These are phyloP conservation scores for Gillenia trifoliata DNA, from an alignment of 306 rosid species.

Conservation along the genomic window DNA sequence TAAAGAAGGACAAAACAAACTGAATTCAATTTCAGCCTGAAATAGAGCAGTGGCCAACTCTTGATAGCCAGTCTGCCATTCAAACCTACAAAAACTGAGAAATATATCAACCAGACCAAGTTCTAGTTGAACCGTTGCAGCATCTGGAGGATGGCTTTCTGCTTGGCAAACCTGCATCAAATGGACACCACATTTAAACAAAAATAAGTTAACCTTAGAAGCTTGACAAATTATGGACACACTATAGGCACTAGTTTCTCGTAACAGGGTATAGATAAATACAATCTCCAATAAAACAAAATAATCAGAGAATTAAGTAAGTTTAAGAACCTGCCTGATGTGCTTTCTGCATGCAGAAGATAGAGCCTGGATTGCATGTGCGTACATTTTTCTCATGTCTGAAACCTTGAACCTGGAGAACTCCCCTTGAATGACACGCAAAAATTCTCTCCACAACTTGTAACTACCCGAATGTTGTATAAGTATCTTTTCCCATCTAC, in stretches of 20 bases:
- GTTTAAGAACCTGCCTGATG: constrained; percentile 93
- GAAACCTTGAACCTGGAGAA: constrained; percentile 94
- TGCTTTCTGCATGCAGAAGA: constrained; percentile 81
- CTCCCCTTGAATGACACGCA: constrained; percentile 75
- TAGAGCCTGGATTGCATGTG: constrained; percentile 88
- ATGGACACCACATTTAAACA: constrained; percentile 1
- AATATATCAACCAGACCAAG: constrained; percentile 90
- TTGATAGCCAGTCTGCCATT: constrained; percentile 92
- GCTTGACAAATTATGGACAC: background rate
- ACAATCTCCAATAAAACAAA: background rate
- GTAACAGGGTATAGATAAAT: background rate
- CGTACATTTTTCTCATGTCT: constrained; percentile 79
- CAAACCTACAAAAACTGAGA: constrained; percentile 81
- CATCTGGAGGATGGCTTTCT: constrained; percentile 43
- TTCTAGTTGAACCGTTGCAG: constrained; percentile 63
- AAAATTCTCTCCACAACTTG: constrained; percentile 84
- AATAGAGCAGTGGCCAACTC: constrained; percentile 86
- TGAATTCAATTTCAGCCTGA: constrained; percentile 96
- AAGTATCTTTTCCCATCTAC: constrained; percentile 87
- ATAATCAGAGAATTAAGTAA: constrained; percentile 1
- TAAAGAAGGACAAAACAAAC: constrained; percentile 86
- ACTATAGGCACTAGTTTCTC: no score
- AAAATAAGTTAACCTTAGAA: background rate
- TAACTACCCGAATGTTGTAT: constrained; percentile 62
- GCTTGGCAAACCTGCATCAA: constrained; percentile 49